A percentile compares a stretch with the other conserved stretches of the same genome.
These are phyloP conservation scores for Nyctanthes arbortristis DNA, from an alignment of 257 asterid species.

Conservation along the genomic window DNA sequence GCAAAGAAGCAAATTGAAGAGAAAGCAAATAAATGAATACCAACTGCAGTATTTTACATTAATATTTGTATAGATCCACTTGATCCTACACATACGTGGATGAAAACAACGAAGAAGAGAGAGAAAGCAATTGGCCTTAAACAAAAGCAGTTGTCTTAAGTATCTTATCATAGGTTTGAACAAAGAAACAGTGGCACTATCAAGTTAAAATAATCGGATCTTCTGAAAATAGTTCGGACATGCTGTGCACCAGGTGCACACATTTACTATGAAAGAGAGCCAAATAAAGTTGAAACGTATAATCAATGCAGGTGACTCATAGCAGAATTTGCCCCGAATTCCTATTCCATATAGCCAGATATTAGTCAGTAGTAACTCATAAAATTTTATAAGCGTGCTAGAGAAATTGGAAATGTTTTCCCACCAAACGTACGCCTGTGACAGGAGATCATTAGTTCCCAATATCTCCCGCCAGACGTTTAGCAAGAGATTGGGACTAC, in stretches of 20 bases:
- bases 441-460: too few species aligned
- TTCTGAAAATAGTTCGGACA: conserved; percentile 13
- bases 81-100: conserved; percentile 3
- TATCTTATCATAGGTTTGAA: background rate
- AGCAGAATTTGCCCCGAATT: conserved; percentile 2
- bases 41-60: conserved; percentile 12
- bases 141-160: conserved; percentile 4
- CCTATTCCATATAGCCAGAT: background rate
- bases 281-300: background rate
- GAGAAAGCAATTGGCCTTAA: conserved; percentile 7
- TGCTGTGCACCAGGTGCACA: conserved; percentile 2
- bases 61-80: background rate
- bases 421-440: too few species aligned
- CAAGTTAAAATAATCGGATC: background rate
- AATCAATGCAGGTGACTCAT: conserved; percentile 2
- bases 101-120: conserved; percentile 14
- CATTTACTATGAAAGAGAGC: conserved; percentile 14
- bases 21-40: conserved; percentile 5
- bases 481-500: too few species aligned
- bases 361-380: background rate
- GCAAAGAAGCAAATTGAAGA: background rate
- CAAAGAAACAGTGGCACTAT: conserved; percentile 11
- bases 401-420: background rate
- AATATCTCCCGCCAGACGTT: too few species aligned
- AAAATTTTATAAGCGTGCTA: background rate